Conservation (phyloP, 805 yeast species). For the Hanseniaspora vineae region DNA sequence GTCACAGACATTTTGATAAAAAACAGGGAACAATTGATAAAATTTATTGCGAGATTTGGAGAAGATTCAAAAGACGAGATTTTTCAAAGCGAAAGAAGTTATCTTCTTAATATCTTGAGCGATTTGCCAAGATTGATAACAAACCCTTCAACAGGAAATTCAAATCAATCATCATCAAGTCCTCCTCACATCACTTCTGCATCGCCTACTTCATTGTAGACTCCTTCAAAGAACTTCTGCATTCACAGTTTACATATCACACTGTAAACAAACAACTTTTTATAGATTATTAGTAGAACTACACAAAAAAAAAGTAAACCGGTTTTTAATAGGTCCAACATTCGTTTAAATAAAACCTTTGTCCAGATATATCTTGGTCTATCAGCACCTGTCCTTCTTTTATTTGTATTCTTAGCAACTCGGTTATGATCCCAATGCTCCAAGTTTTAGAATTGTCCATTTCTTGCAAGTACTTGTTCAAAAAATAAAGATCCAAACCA, state of each 20-base stretch:
- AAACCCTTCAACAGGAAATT: neutral
- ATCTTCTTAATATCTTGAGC: constrained; percentile 62
- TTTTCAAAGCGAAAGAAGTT: constrained; percentile 69
- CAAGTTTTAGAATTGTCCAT: constrained; percentile 34
- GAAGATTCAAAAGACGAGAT: constrained; percentile 44
- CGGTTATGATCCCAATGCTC: constrained; percentile 53
- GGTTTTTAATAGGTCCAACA: constrained; percentile 10
- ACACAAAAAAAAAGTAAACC: too few relatives aligned
- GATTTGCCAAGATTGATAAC: constrained; percentile 41
- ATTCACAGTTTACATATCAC: too few relatives aligned
- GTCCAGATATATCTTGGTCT: constrained; percentile 58
- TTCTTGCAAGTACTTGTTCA: constrained; percentile 15
- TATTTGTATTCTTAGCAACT: constrained; percentile 51
- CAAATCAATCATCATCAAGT: neutral
- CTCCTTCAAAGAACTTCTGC: neutral
- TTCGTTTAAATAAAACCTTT: constrained; percentile 44
- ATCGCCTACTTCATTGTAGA: neutral
- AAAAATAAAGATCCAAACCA: constrained; percentile 20
- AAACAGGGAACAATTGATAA: constrained; percentile 65
- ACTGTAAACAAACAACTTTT: too few relatives aligned
- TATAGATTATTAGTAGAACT: too few relatives aligned
- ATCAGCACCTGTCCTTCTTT: constrained; percentile 43
- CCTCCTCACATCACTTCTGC: neutral
- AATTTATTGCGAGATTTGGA: constrained; percentile 53
- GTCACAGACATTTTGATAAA: constrained; percentile 72